phyloP scores from a whole-genome alignment of 2,329 filamentous ascomycete species.

The Coccinonectria pachysandricola region DNA sequence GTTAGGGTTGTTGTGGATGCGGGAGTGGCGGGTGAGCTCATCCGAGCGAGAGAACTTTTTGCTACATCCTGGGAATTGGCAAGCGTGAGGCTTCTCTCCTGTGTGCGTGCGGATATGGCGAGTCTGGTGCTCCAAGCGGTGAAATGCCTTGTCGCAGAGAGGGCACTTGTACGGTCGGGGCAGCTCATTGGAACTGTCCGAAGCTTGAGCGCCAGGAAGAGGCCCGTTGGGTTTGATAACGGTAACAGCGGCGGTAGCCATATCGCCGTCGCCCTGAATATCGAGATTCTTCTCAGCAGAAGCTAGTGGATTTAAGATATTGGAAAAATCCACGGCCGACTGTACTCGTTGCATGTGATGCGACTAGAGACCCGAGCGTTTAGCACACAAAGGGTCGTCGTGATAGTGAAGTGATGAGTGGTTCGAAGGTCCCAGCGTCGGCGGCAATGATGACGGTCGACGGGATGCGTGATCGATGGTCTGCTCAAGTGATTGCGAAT shows the following conservation, averaged over 20 bases:
- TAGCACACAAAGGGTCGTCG: no score
- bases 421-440: no score
- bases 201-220: slow-evolving; percentile 48
- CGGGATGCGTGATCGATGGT: no score
- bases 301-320: slow-evolving; percentile 54
- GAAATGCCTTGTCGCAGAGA: slow-evolving; percentile 96
- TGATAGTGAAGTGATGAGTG: no score
- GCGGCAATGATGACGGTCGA: no score
- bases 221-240: slow-evolving; percentile 53
- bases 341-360: slow-evolving; percentile 67
- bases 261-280: slow-evolving; percentile 31
- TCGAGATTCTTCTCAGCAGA: slow-evolving; percentile 19
- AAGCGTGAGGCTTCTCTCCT: slow-evolving; percentile 95
- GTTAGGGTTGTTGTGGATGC: slow-evolving; percentile 99
- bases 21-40: slow-evolving; percentile 89
- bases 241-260: slow-evolving; percentile 40
- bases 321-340: slow-evolving; percentile 65
- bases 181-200: slow-evolving; percentile 55
- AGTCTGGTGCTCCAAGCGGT: slow-evolving; percentile 89
- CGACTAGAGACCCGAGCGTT: slow-evolving; percentile 10
- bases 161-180: slow-evolving; percentile 97
- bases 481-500: no score
- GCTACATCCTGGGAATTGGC: slow-evolving; percentile 88
- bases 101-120: slow-evolving; percentile 93
- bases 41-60: slow-evolving; percentile 96